Conservation (phyloP, 768 basidiomycete species). For the Chalciporus pseudorubinellus region DNA sequence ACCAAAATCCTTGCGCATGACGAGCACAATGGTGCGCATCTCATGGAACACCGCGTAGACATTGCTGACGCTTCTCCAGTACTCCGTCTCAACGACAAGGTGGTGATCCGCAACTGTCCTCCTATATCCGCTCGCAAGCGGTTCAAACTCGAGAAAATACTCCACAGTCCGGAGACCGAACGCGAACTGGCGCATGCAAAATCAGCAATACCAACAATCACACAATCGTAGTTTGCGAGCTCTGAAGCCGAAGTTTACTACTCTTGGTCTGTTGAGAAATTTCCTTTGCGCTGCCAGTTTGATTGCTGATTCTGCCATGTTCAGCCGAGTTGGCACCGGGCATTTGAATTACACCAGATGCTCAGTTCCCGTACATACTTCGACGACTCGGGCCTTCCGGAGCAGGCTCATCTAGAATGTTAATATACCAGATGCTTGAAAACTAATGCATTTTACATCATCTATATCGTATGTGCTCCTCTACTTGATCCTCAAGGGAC, state of each 20-base stretch:
- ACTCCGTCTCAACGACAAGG: conserved; percentile 65
- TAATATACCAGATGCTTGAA: conserved; percentile 8
- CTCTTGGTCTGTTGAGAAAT: not conserved
- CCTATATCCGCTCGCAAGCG: conserved; percentile 78
- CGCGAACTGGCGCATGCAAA: conserved; percentile 38
- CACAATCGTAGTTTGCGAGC: not conserved
- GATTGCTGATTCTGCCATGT: not conserved
- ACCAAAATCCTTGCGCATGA: conserved; percentile 82
- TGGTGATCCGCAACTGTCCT: conserved; percentile 78
- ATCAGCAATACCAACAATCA: not conserved
- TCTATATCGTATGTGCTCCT: not conserved
- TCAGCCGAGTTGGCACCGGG: not conserved
- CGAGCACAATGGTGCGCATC: conserved; percentile 57
- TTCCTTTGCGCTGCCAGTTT: no score
- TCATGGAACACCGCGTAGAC: not conserved
- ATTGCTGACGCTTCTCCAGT: conserved; percentile 36
- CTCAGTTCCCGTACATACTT: not conserved
- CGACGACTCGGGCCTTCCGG: conserved; percentile 7
- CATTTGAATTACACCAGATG: not conserved
- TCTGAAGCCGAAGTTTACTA: not conserved
- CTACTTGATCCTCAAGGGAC: not conserved
- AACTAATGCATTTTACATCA: conserved; percentile 3
- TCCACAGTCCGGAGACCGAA: conserved; percentile 68
- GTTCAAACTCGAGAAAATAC: conserved; percentile 65
- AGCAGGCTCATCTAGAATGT: conserved; percentile 16